phyloP scores from a whole-genome alignment of 1,284 basidiomycete species.

The Austroboletus niveus region DNA sequence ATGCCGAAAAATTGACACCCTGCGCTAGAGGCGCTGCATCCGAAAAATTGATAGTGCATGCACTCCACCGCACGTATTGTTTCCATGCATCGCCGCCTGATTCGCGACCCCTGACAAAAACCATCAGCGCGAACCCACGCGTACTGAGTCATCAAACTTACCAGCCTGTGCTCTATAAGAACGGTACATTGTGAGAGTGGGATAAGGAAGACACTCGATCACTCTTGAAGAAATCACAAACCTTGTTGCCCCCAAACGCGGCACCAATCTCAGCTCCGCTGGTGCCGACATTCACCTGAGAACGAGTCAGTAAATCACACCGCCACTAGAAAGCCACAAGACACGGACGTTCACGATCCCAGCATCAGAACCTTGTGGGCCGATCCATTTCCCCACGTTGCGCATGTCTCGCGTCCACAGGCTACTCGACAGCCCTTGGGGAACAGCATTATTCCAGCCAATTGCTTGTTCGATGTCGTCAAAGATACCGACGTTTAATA shows the following conservation, averaged over 20 bases:
- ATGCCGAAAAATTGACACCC: conserved; percentile 77
- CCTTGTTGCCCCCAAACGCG: conserved; percentile 94
- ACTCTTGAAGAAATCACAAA: conserved; percentile 31
- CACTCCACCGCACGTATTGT: conserved; percentile 86
- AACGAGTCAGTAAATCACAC: conserved; percentile 5
- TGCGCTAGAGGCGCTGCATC: conserved; percentile 87
- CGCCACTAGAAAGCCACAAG: conserved; percentile 9
- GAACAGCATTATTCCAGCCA: conserved; percentile 88
- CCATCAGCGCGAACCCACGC: neutral
- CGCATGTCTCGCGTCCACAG: conserved; percentile 87
- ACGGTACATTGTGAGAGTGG: neutral
- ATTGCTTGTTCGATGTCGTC: conserved; percentile 91
- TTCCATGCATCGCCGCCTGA: conserved; percentile 97
- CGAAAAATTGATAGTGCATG: conserved; percentile 93
- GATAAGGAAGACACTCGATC: conserved; percentile 15
- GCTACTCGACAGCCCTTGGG: conserved; percentile 87
- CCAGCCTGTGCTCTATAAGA: conserved; percentile 74
- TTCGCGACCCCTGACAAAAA: conserved; percentile 82
- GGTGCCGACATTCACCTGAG: conserved; percentile 86
- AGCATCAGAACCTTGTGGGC: conserved; percentile 82
- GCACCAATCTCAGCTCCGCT: conserved; percentile 93
- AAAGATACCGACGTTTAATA: conserved; percentile 86
- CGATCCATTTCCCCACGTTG: conserved; percentile 87
- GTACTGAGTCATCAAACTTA: conserved; percentile 34
- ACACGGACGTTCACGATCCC: conserved; percentile 79